Conservation (phyloP, 2,329 filamentous ascomycete genomes). For the Gaeumannomyces tritici region DNA sequence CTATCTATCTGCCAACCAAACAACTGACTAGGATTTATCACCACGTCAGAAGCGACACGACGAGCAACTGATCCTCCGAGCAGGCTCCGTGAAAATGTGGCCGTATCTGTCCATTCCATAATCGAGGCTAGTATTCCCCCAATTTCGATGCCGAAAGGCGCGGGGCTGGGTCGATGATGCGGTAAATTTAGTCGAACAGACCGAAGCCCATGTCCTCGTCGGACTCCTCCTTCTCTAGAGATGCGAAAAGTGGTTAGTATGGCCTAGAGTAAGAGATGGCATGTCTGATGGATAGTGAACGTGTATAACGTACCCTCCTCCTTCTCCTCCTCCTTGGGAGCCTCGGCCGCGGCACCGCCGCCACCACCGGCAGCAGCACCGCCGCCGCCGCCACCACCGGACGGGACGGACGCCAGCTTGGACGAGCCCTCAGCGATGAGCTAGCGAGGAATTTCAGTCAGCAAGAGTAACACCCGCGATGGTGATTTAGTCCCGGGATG, state of each 20-base stretch:
- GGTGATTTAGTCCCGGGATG: not conserved
- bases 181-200: conserved; percentile 58
- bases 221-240: conserved; percentile 55
- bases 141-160: not conserved
- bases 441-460: conserved; percentile 34
- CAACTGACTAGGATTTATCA: conserved; percentile 5
- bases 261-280: no score
- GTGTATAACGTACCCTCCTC: conserved; percentile 69
- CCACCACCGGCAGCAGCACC: conserved; percentile 55
- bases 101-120: conserved; percentile 3
- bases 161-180: not conserved
- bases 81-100: conserved; percentile 9
- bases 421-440: conserved; percentile 79
- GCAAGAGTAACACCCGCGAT: not conserved
- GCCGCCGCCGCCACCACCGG: conserved; percentile 73
- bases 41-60: not conserved
- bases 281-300: not conserved
- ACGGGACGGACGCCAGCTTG: conserved; percentile 97
- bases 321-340: conserved; percentile 55
- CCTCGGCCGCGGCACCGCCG: conserved; percentile 57
- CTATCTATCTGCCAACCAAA: conserved; percentile 1
- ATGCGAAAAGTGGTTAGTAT: not conserved
- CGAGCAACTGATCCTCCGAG: conserved; percentile 1
- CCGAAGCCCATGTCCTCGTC: conserved; percentile 71
- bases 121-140: not conserved